Conservation (phyloP, 805 yeast genomes). For the Kazachstania viticola region DNA sequence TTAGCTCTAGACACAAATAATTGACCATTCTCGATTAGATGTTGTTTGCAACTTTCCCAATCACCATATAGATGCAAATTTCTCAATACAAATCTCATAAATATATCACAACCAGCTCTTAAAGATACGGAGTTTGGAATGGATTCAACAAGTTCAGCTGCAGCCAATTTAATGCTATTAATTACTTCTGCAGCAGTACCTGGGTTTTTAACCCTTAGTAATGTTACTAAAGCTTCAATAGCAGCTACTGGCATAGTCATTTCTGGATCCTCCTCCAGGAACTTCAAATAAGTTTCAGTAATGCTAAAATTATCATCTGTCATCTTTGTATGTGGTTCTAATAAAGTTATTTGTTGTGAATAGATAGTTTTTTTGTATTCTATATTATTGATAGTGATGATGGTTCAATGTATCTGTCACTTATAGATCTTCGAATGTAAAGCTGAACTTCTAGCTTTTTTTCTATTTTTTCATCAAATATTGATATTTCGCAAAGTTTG, state of each 20-base stretch:
- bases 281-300: slow-evolving; percentile 65
- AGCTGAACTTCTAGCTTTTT: no score
- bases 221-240: slow-evolving; percentile 82
- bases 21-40: slow-evolving; percentile 87
- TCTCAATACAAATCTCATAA: slow-evolving; percentile 84
- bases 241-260: slow-evolving; percentile 99
- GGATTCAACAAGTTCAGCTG: slow-evolving; percentile 57
- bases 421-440: no score
- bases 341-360: no score
- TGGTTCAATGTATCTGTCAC: no score
- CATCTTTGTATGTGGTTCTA: no score
- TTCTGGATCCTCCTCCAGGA: slow-evolving; percentile 82
- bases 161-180: slow-evolving; percentile 66
- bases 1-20: slow-evolving; percentile 86
- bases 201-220: slow-evolving; percentile 74
- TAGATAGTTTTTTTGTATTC: no score
- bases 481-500: no score
- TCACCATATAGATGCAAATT: slow-evolving; percentile 76
- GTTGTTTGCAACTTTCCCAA: slow-evolving; percentile 87
- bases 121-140: slow-evolving; percentile 87
- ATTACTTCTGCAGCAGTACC: slow-evolving; percentile 89
- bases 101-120: slow-evolving; percentile 95
- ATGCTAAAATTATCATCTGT: slow-evolving; percentile 49
- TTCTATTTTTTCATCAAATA: no score
- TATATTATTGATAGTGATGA: no score